These are phyloP conservation scores for Diaporthe batatas DNA, from an alignment of 2,329 filamentous ascomycete genomes.

Conservation along the genomic window DNA sequence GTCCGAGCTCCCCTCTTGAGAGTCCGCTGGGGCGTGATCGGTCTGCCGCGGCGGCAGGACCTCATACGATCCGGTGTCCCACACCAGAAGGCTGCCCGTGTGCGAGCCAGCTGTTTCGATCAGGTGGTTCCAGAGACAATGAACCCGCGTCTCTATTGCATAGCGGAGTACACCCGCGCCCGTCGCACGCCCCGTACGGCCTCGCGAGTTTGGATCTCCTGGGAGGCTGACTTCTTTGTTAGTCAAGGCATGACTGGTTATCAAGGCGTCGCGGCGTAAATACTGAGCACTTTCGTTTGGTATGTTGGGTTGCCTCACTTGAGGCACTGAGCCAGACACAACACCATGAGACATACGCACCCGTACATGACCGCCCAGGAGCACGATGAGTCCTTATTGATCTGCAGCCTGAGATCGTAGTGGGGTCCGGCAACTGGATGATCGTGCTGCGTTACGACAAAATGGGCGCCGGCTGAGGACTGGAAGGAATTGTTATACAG, in stretches of 20 bases:
- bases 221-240: slow-evolving; percentile 56
- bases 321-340: background rate
- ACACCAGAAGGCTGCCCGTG: slow-evolving; percentile 72
- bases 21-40: slow-evolving; percentile 45
- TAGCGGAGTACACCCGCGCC: slow-evolving; percentile 64
- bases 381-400: slow-evolving; percentile 74
- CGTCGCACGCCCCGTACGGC: slow-evolving; percentile 13
- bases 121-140: slow-evolving; percentile 73
- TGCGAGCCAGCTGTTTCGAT: slow-evolving; percentile 67
- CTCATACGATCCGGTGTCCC: slow-evolving; percentile 72
- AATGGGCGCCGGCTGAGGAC: slow-evolving; percentile 62
- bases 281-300: too few relatives aligned
- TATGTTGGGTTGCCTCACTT: background rate
- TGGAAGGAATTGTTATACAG: slow-evolving; percentile 55
- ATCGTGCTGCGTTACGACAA: slow-evolving; percentile 80
- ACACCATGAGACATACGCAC: background rate
- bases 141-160: slow-evolving; percentile 72
- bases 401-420: slow-evolving; percentile 79
- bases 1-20: slow-evolving; percentile 44
- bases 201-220: slow-evolving; percentile 66
- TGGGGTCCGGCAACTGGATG: slow-evolving; percentile 77
- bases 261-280: background rate
- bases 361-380: slow-evolving; percentile 76
- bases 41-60: slow-evolving; percentile 60
- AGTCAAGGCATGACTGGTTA: background rate